Base-by-base conservation (phyloP, 1,284 basidiomycete genomes). In the Trametes pubescens region DNA sequence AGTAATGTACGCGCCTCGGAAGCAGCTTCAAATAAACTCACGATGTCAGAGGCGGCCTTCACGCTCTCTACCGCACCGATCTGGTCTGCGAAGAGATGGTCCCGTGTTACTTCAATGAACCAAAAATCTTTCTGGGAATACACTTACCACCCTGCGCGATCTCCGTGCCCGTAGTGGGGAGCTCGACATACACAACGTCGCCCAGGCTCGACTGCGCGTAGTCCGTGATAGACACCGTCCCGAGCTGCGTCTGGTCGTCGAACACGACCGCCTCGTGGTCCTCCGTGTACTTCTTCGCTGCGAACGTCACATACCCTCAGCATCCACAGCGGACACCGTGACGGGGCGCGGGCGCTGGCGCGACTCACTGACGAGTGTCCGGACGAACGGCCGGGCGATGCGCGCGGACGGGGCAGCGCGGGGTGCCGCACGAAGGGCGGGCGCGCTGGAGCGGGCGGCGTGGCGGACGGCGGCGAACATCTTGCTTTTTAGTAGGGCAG, bases 11-110 rank as follows among this genome's bases (percentile, higher is more conserved):
- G 44, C 14, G 24, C 14, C 21, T 22, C 5, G 7, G 22, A 34
- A 34, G 38, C 56, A 35, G 13, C 21, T 18, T 62, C 49, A 32
- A 65, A 65, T 58, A 47, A 38, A 72, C 84, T 84, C 67, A 77
- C 92, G 75, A 98, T 97, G 77, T 98, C 96, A 8, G 96, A 98
- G 37, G 96, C 95, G 46, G 96, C 95, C 79, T 99, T 99, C 68
- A 99, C 97, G 70, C 95, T 98, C 81, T 99, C 97, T 29, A 99
- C 95, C 8, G 95, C 94, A 59, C 98, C 97, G 74, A 99, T 94
- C 72, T 92, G 82, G 62, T 96, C 97, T 98, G 47, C 43, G 38
- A 18, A 24, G 9, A 59, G 48, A 61, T 55, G 16, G 29, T 21
- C 14, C 9, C 35, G 10, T 38, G 21, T 53, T 34, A 38, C 10